These are phyloP conservation scores for Bipolaris gigantea DNA, from an alignment of 2,329 filamentous ascomycete genomes.

Conservation along the genomic window DNA sequence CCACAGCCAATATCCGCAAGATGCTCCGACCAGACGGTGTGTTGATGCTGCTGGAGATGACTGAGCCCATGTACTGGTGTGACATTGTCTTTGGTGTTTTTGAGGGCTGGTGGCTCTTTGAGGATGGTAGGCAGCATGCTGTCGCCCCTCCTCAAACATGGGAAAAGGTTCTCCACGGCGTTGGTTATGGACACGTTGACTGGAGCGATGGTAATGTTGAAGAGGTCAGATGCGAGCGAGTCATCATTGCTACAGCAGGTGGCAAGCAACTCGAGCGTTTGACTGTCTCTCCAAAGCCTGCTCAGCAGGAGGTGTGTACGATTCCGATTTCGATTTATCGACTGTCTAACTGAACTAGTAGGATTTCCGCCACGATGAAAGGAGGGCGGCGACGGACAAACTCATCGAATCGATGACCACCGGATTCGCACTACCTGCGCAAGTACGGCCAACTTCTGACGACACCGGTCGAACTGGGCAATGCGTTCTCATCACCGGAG, in stretches of 20 bases:
- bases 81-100: conserved; percentile 25
- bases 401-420: not conserved
- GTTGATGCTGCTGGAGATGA: conserved; percentile 18
- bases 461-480: not conserved
- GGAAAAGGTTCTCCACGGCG: conserved; percentile 11
- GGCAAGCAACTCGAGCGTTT: conserved; percentile 4
- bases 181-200: conserved; percentile 14
- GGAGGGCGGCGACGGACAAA: not conserved
- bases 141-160: conserved; percentile 4
- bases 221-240: conserved; percentile 3
- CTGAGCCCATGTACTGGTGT: conserved; percentile 17
- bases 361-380: not conserved
- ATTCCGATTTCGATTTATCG: not conserved
- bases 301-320: not conserved
- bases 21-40: conserved; percentile 17
- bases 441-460: not conserved
- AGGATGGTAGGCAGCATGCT: conserved; percentile 15
- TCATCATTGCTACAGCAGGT: conserved; percentile 8
- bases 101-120: conserved; percentile 28
- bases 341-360: not conserved
- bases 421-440: not conserved
- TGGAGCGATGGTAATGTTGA: conserved; percentile 17
- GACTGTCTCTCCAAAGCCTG: not conserved
- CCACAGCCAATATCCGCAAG: conserved; percentile 9
- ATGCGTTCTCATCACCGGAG: conserved; percentile 46